phyloP scores from a whole-genome alignment of 2,329 filamentous ascomycete genomes.

The Zymoseptoria pseudotritici region DNA sequence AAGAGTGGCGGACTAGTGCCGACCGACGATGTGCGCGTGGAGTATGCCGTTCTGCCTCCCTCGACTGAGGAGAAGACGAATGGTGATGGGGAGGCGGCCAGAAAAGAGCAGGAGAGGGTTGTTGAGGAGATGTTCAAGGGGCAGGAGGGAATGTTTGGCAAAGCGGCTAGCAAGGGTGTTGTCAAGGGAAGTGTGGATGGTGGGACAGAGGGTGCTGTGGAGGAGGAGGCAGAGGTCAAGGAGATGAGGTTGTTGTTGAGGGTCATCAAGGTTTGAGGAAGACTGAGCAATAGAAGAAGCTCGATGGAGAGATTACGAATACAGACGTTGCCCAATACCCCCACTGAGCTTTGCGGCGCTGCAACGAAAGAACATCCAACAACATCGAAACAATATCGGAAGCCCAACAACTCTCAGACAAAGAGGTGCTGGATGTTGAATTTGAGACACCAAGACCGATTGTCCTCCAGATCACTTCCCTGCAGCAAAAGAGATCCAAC shows the following conservation, averaged over 20 bases:
- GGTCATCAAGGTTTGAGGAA: conserved; percentile 57
- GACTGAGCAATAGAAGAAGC: neutral
- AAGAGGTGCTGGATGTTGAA: too few species aligned
- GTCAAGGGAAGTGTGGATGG: conserved; percentile 11
- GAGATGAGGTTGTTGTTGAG: conserved; percentile 68
- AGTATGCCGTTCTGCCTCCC: conserved; percentile 66
- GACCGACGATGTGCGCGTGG: conserved; percentile 93
- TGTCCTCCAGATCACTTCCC: neutral
- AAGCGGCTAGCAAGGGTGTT: conserved; percentile 29
- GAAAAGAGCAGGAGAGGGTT: conserved; percentile 26
- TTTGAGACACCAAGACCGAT: too few species aligned
- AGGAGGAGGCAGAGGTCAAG: conserved; percentile 79
- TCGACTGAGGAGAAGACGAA: conserved; percentile 16
- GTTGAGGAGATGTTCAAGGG: conserved; percentile 31
- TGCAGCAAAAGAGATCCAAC: neutral
- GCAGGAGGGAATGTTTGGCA: conserved; percentile 29
- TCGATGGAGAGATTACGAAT: neutral
- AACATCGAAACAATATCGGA: too few species aligned
- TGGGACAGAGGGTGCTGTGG: conserved; percentile 52
- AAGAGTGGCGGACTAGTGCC: conserved; percentile 89
- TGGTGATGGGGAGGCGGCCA: conserved; percentile 19
- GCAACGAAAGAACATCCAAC: too few species aligned
- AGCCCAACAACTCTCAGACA: neutral
- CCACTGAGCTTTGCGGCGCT: too few species aligned
- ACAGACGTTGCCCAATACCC: too few species aligned